Evolutionary conservation across 2,329 filamentous ascomycete genomes (phyloP), one percentile per base, ranked within the genome.

Genomic region (Aureobasidium sp.): DNA sequence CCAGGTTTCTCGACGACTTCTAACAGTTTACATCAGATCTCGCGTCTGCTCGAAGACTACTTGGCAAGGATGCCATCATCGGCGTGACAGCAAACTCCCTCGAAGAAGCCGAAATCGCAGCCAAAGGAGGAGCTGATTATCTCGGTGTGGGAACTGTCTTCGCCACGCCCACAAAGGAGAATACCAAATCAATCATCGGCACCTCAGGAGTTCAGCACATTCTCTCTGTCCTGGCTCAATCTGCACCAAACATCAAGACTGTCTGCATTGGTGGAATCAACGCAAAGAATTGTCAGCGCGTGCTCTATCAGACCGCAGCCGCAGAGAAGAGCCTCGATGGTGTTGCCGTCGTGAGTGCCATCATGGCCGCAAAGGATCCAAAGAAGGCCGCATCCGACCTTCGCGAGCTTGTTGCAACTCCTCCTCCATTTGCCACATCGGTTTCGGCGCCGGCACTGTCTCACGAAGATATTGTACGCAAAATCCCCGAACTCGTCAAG

Each of bases 231-330:
- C 80, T 95, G 44, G 74, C 71, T 21, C 66, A 71, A 1, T 72
- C 63, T 14, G 60, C 68, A 10, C 62, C 65, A 27, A 59, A 70
- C n/a, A 67, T 77, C 19, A 79, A 77, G 32, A 80, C 86, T 5
- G 90, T 96, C 41, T 88, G 86, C 65, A 97, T 97, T 62, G 91
- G 91, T 55, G 90, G 90, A 54, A 81, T 97, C 70, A 91, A 93
- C 67, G 76, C 79, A 16, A 75, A 76, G 55, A 97, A 95, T 65
- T 72, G 85, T 4, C 83, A 86, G 58, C 77, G 83, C 21, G 83
- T 96, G 4, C 68, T 91, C 14, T 84, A 84, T 66, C 86, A 91
- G 69, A 85, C 83, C 55, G 69, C 71, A 55, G 71, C 75, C 0
- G 64, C 72, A 0, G 63, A 66, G 2, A 89, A 86, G 64, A 66